Evolutionary conservation across 805 yeast species (phyloP).

Genomic region (Monosporozyma aquatica): DNA sequence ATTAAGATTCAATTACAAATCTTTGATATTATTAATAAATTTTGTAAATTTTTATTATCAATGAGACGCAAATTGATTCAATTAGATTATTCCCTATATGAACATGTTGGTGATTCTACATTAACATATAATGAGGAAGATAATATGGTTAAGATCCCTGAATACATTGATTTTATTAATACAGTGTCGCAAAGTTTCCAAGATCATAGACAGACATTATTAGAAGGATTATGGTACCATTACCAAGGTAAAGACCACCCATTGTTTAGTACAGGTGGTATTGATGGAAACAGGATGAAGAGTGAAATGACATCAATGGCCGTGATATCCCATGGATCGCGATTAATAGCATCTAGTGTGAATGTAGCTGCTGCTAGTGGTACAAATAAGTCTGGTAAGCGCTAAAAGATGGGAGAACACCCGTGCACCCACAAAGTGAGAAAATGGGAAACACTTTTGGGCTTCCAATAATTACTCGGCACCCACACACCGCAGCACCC

Average conservation of each 20-base stretch:
- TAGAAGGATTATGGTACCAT: conserved; percentile 15
- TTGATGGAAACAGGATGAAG: too few species aligned
- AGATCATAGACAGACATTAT: conserved; percentile 14
- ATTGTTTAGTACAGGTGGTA: neutral
- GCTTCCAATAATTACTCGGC: neutral
- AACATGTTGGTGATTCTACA: neutral
- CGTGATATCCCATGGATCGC: neutral
- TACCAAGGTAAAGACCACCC: conserved; percentile 7
- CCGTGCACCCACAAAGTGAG: too few species aligned
- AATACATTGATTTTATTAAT: conserved; percentile 10
- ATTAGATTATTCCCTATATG: conserved; percentile 13
- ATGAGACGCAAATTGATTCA: conserved; percentile 16
- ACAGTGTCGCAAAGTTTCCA: conserved; percentile 9
- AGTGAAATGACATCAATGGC: neutral
- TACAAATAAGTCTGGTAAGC: too few species aligned
- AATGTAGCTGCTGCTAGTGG: neutral
- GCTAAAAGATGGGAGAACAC: too few species aligned
- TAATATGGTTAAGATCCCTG: conserved; percentile 8
- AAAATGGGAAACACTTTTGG: too few species aligned
- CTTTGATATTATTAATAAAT: conserved; percentile 25
- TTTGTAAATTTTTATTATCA: conserved; percentile 25
- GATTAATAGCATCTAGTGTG: neutral
- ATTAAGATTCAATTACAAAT: conserved; percentile 26
- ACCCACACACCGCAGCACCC: neutral
- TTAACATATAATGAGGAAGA: conserved; percentile 13